phyloP scores from a whole-genome alignment of 352 stramenopile species.

The Phytophthora fragariaefolia region DNA sequence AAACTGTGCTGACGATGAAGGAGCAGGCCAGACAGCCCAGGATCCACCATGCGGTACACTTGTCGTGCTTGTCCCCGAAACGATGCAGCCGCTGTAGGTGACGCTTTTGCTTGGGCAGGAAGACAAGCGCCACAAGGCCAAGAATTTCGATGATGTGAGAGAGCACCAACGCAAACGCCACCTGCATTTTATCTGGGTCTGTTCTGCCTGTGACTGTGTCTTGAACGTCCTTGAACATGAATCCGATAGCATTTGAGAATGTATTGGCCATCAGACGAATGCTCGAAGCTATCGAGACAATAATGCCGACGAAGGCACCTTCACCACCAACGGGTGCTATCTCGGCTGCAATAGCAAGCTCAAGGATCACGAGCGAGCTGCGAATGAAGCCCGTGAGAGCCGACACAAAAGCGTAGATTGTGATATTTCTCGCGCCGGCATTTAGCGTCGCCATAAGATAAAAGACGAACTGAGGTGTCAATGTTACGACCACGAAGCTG shows the following conservation, averaged over 20 bases:
- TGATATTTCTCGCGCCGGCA: slow-evolving; percentile 22
- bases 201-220: slow-evolving; percentile 10
- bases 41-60: slow-evolving; percentile 41
- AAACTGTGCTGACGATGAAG: slow-evolving; percentile 46
- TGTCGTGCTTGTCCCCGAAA: slow-evolving; percentile 29
- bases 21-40: slow-evolving; percentile 35
- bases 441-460: slow-evolving; percentile 40
- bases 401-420: slow-evolving; percentile 45
- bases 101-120: slow-evolving; percentile 59
- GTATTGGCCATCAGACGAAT: slow-evolving; percentile 49
- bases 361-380: slow-evolving; percentile 40
- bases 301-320: slow-evolving; percentile 30
- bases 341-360: slow-evolving; percentile 34
- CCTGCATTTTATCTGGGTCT: slow-evolving; percentile 36
- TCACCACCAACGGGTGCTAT: not conserved
- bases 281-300: slow-evolving; percentile 51
- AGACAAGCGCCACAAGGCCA: slow-evolving; percentile 47
- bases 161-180: slow-evolving; percentile 52
- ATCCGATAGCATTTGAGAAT: slow-evolving; percentile 51
- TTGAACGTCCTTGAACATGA: slow-evolving; percentile 44
- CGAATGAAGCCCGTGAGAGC: slow-evolving; percentile 48
- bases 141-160: slow-evolving; percentile 56
- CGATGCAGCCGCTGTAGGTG: slow-evolving; percentile 49
- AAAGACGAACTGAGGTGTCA: slow-evolving; percentile 51
- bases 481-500: slow-evolving; percentile 43